Evolutionary conservation across 1,284 basidiomycete genomes (phyloP).

Genomic region (Cryptococcus sp.): DNA sequence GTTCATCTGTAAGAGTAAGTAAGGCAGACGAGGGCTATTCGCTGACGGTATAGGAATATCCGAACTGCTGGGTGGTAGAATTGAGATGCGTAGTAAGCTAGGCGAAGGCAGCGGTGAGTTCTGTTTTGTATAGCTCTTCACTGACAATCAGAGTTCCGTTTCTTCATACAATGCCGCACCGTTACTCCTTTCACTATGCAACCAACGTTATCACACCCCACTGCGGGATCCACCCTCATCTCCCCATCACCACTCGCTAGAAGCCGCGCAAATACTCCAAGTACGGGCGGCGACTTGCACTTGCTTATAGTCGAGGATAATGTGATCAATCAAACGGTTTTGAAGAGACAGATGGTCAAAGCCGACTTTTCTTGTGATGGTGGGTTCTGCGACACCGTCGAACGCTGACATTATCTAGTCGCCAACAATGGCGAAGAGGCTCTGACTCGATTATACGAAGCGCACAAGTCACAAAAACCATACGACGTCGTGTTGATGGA

Average conservation of each 20-base stretch:
- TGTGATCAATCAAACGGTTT: conserved; percentile 54
- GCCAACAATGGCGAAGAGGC: conserved; percentile 54
- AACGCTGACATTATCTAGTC: conserved; percentile 16
- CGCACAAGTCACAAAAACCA: conserved; percentile 3
- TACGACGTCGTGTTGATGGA: conserved; percentile 42
- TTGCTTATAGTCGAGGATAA: conserved; percentile 54
- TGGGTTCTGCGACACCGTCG: conserved; percentile 10
- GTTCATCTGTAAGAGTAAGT: conserved; percentile 47
- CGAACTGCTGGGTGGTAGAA: conserved; percentile 47
- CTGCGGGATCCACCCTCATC: conserved; percentile 1
- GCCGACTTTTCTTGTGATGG: conserved; percentile 46
- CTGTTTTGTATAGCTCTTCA: neutral
- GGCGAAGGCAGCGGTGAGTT: conserved; percentile 52
- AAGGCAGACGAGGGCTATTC: neutral
- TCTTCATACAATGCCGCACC: conserved; percentile 48
- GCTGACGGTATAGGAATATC: conserved; percentile 35
- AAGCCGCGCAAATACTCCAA: conserved; percentile 2
- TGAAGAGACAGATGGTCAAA: conserved; percentile 52
- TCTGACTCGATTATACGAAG: conserved; percentile 37
- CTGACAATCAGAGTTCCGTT: conserved; percentile 43
- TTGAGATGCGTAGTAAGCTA: conserved; percentile 42
- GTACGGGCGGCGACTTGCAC: conserved; percentile 14
- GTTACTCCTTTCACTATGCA: conserved; percentile 13
- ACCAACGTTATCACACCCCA: no score
- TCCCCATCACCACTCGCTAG: conserved; percentile 13